phyloP scores from a whole-genome alignment of 2,329 filamentous ascomycete genomes.

The Phyllosticta ampelicida region DNA sequence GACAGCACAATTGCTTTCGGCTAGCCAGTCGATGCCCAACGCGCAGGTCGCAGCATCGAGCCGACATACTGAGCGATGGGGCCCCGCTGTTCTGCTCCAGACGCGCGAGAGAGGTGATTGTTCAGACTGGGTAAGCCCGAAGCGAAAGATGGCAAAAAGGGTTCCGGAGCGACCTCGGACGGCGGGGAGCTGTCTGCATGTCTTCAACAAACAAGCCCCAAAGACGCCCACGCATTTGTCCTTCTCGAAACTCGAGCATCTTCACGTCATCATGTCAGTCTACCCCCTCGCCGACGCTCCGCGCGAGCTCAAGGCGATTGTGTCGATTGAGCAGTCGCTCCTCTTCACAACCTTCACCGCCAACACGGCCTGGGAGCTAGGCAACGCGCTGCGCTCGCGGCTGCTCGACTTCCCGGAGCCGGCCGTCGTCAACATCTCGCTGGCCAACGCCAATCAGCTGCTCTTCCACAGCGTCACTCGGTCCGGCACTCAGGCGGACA shows the following conservation, averaged over 20 bases:
- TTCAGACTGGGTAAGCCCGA: not conserved
- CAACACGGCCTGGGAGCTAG: constrained; percentile 54
- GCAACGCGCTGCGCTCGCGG: constrained; percentile 52
- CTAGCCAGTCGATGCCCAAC: no score
- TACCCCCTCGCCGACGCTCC: constrained; percentile 22
- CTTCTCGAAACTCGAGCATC: not conserved
- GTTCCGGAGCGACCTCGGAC: not conserved
- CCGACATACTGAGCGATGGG: not conserved
- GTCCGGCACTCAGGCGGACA: constrained; percentile 58
- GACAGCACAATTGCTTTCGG: no score
- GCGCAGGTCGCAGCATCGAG: no score
- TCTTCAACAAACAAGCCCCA: not conserved
- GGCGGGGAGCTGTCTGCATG: not conserved
- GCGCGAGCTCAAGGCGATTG: constrained; percentile 29
- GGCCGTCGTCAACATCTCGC: constrained; percentile 52
- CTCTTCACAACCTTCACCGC: constrained; percentile 49
- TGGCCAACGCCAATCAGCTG: constrained; percentile 47
- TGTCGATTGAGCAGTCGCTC: constrained; percentile 32
- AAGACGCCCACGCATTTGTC: not conserved
- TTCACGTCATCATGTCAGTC: constrained; percentile 2
- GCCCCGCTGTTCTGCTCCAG: not conserved
- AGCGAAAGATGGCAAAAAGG: not conserved
- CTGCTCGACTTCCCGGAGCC: constrained; percentile 44
- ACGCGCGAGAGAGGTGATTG: not conserved
- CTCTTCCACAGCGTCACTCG: constrained; percentile 62